phyloP scores from a whole-genome alignment of 139 green algal species.

The Pseudopediastrum boryanum region DNA sequence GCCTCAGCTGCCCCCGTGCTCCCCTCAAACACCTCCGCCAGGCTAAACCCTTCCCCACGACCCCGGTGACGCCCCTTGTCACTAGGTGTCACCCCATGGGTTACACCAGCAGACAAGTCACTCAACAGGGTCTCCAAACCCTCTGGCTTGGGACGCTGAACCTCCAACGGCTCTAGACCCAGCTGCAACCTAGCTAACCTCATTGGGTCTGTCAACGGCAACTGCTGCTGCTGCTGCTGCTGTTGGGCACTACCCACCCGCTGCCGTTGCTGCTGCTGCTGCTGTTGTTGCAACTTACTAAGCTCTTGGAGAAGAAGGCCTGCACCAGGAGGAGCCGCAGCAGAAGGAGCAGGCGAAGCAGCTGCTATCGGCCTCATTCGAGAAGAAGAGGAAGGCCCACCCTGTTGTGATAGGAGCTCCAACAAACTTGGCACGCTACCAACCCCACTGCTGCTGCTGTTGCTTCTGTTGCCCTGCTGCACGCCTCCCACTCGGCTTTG shows the following conservation, averaged over 20 bases:
- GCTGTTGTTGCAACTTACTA: background rate
- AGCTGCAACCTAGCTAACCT: background rate
- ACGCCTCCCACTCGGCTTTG: too few relatives aligned
- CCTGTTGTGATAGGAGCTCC: too few relatives aligned
- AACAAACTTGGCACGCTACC: background rate
- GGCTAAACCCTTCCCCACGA: too few relatives aligned
- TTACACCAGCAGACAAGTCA: too few relatives aligned
- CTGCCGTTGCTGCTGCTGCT: conserved; percentile 1
- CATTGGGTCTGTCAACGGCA: background rate
- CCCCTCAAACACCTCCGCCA: too few relatives aligned
- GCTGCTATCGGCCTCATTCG: background rate
- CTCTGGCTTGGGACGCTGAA: too few relatives aligned
- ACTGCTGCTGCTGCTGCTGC: conserved; percentile 8
- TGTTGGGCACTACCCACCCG: background rate
- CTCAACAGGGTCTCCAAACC: too few relatives aligned
- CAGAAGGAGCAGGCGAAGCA: background rate
- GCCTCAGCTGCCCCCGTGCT: too few relatives aligned
- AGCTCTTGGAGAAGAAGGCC: background rate
- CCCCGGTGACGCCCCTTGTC: too few relatives aligned
- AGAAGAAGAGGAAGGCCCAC: too few relatives aligned
- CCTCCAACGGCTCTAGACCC: too few relatives aligned
- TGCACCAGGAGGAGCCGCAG: background rate
- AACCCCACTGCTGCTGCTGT: conserved; percentile 8
- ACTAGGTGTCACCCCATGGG: too few relatives aligned
- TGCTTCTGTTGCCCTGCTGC: conserved; percentile 2